phyloP scores from a whole-genome alignment of 257 asterid genomes.

The Solanum tarijense region DNA sequence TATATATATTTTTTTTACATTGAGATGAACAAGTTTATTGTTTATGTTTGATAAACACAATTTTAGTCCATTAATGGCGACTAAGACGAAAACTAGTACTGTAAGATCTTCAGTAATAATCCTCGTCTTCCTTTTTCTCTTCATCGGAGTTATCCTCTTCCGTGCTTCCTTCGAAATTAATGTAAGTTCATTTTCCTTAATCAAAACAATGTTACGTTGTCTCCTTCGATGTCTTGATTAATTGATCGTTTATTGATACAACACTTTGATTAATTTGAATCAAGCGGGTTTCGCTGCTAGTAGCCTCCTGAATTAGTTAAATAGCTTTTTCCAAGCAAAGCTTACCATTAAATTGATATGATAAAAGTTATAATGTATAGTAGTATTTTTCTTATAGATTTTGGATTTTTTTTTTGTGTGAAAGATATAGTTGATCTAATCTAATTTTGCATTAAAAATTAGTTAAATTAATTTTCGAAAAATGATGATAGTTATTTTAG shows the following conservation, averaged over 20 bases:
- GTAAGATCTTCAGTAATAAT: slow-evolving; percentile 35
- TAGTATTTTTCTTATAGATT: neutral
- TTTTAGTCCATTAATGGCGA: slow-evolving; percentile 16
- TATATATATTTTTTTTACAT: neutral
- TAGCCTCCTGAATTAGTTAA: too few relatives aligned
- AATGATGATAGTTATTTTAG: neutral
- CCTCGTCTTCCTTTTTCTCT: slow-evolving; percentile 29
- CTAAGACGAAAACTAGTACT: neutral
- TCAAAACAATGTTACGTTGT: too few relatives aligned
- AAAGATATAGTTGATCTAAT: neutral
- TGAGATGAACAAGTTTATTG: neutral
- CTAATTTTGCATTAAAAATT: neutral
- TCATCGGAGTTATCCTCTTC: slow-evolving; percentile 53
- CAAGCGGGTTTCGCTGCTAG: neutral
- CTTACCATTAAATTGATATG: neutral
- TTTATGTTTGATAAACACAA: neutral
- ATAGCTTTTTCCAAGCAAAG: too few relatives aligned
- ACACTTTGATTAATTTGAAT: neutral
- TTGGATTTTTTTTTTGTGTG: neutral
- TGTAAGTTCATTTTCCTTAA: slow-evolving; percentile 27
- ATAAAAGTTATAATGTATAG: neutral
- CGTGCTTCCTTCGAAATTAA: slow-evolving; percentile 23
- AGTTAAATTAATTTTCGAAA: neutral
- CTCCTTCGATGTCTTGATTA: neutral
- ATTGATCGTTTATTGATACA: neutral